Base-by-base conservation (phyloP, 2,329 filamentous ascomycete genomes). In the Beauveria australis region DNA sequence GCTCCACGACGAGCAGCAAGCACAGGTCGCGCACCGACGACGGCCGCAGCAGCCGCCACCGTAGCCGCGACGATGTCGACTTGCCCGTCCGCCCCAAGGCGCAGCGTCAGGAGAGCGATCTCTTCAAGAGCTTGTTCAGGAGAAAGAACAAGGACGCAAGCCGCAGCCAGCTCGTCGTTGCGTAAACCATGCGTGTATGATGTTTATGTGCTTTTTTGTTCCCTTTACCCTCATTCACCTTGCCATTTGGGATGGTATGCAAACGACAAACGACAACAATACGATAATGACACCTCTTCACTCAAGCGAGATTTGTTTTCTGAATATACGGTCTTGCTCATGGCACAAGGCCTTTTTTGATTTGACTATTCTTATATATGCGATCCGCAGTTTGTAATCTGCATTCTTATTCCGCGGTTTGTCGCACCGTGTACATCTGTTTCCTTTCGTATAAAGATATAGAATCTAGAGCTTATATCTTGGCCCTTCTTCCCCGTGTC, bases 101-200 rank as follows among this genome's bases (percentile, higher is more conserved):
- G 63, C 75, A 79, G 65, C 74, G 74, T 63, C 78, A 76, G 66
- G 69, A 70, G 57, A 72, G 67, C 46, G 84, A 78, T 67, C 81
- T 85, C 81, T 76, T 86, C 64, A 85, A 84, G 74, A 72, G 76
- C 3, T 64, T 85, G 61, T 85, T 86, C 68, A 82, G 80, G 74
- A 83, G 81, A 72, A 81, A 80, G 70, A 75, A 78, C 24, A 75
- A 72, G 67, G 76, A 77, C 43, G 73, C 75, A 60, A 71, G 71
- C 53, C 68, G 70, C 40, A 68, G 64, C 41, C 69, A 69, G 33
- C 61, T 72, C 46, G 70, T 73, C 48, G 60, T 70, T 41, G 71
- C 69, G 26, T 72, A 68, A 62, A 24, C 22, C 18, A 10, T 24
- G 41, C 37, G 44, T 56, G 37, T 56, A 56, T 56, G 44, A 56